Base-by-base conservation (phyloP, 768 basidiomycete species). In the Psilocybe tampanensis region DNA sequence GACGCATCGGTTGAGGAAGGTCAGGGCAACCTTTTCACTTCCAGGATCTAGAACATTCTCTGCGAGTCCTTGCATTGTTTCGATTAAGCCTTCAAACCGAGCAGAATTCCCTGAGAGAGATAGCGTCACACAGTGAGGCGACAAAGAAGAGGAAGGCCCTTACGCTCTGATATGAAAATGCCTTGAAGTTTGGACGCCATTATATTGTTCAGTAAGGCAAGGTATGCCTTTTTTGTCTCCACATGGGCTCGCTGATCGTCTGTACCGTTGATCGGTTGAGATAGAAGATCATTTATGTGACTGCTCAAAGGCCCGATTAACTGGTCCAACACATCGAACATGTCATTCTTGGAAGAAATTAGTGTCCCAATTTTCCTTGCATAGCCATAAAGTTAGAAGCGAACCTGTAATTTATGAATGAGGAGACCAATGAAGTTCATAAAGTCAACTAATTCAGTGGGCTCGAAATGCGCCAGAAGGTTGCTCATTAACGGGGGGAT, bases 351-450 rank as follows among this genome's bases (percentile, higher is more conserved):
- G 29, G 21, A 52, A 23, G 11, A 29, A 26, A 49, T 26, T 15
- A 58, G 51, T 39, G 44, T 47, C 21, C 18, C 54, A 17, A 22
- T 17, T 58, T 18, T 12, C 24, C n/a, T 17, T 12, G n/a, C n/a
- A n/a, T 8, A 51, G 26, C 54, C 42, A 52, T 33, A 42, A 13
- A 21, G 59, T 70, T 53, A 47, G 18, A 8, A 22, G 63, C 77
- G 55, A 58, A 94, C 95, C 80, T 94, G 92, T 53, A 98, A 83
- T 68, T 92, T 92, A 70, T 96, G 94, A 51, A 95, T 88, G 52
- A 98, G 76, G 8, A 97, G 77, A 7, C 90, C 90, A 53, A 99
- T 90, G 77, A 99, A 98, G 66, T 89, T 90, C 81, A 98, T 89
- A 66, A 98, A 96, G 68, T 99, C 97, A 24, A 90, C 88, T 55